These are phyloP conservation scores for Huntiella abstrusa DNA, from an alignment of 2,329 filamentous ascomycete genomes.

Conservation along the genomic window DNA sequence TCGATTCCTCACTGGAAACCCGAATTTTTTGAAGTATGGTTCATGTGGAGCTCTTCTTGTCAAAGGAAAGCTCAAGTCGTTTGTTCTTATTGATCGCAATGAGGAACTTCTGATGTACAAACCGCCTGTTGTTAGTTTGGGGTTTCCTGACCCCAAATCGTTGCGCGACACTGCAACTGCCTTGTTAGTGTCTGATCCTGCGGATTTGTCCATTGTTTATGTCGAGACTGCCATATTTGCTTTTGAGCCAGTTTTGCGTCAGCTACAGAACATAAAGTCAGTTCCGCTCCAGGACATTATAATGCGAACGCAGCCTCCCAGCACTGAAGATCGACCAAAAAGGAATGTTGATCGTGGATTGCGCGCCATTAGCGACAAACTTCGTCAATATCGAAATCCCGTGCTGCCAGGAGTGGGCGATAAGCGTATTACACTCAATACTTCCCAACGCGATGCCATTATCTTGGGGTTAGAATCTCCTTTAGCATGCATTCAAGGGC, in stretches of 20 bases:
- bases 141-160: slow-evolving; percentile 27
- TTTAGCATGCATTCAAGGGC: slow-evolving; percentile 50
- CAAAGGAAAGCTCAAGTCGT: slow-evolving; percentile 33
- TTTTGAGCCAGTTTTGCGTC: slow-evolving; percentile 45
- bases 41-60: slow-evolving; percentile 42
- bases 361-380: neutral
- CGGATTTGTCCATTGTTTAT: slow-evolving; percentile 29
- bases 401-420: slow-evolving; percentile 18
- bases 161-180: slow-evolving; percentile 28
- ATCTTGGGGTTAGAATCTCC: slow-evolving; percentile 30
- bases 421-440: neutral
- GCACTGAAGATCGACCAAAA: neutral
- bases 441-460: slow-evolving; percentile 37
- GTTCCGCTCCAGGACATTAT: slow-evolving; percentile 31
- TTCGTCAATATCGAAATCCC: slow-evolving; percentile 19
- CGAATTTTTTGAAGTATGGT: slow-evolving; percentile 32
- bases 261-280: slow-evolving; percentile 35
- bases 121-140: slow-evolving; percentile 31
- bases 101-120: slow-evolving; percentile 22
- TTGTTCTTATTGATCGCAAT: slow-evolving; percentile 38
- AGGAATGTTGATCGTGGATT: too few species aligned
- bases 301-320: neutral
- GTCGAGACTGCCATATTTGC: slow-evolving; percentile 50
- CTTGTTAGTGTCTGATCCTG: slow-evolving; percentile 17
- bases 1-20: slow-evolving; percentile 20